These are phyloP conservation scores for Pouteria glomerata DNA, from an alignment of 148 eudicot genomes.

Conservation along the genomic window DNA sequence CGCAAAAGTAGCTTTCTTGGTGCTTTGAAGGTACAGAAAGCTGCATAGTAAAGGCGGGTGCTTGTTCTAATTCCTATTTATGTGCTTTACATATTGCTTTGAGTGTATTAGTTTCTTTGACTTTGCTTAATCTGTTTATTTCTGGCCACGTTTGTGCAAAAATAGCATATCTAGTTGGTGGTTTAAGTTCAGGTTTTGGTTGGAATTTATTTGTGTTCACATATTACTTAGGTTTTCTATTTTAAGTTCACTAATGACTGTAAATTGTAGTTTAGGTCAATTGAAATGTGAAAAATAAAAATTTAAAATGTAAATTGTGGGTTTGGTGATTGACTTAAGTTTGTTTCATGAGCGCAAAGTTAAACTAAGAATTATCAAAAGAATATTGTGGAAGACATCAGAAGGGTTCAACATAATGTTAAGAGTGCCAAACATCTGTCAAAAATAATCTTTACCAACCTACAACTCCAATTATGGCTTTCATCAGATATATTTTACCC, in stretches of 20 bases:
- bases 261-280: constrained; percentile 1
- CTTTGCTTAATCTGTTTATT: constrained; percentile 12
- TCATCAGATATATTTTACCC: not conserved
- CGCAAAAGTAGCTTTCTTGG: constrained; percentile 20
- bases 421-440: not conserved
- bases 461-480: not conserved
- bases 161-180: not conserved
- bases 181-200: not conserved
- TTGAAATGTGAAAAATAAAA: not conserved
- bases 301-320: not conserved
- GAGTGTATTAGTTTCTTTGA: constrained; percentile 16
- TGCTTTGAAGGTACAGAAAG: constrained; percentile 24
- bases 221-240: not conserved
- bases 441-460: not conserved
- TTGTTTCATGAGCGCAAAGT: not conserved
- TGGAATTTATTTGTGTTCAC: constrained; percentile 6
- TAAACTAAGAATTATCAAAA: not conserved
- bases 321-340: not conserved
- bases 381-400: not conserved
- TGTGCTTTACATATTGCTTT: constrained; percentile 8
- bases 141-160: constrained; percentile 11
- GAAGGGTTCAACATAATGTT: not conserved
- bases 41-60: constrained; percentile 27
- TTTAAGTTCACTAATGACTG: not conserved
- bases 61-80: constrained; percentile 1